Percentiles rank a stretch among this genome's conserved stretches.
phyloP scores from a whole-genome alignment of 2,329 filamentous ascomycete species.

The Aspergillus awamori region DNA sequence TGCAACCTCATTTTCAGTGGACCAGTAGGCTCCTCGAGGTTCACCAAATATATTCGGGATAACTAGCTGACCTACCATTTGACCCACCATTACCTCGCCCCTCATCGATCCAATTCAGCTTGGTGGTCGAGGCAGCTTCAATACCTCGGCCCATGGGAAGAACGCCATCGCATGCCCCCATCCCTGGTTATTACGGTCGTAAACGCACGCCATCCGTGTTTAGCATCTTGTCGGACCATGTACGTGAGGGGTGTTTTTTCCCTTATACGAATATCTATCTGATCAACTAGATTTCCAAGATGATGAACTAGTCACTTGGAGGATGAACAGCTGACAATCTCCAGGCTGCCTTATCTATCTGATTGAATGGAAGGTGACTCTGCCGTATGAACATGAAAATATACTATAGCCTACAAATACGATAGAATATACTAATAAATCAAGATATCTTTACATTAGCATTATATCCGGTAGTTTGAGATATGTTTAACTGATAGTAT shows the following conservation, averaged over 20 bases:
- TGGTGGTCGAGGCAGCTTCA: not conserved
- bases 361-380: not conserved
- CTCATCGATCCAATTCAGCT: too few relatives aligned
- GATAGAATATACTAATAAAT: too few relatives aligned
- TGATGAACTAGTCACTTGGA: not conserved
- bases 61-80: too few relatives aligned
- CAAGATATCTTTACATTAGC: too few relatives aligned
- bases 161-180: slow-evolving; percentile 24
- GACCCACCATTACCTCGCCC: too few relatives aligned
- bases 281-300: not conserved
- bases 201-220: slow-evolving; percentile 22
- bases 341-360: not conserved
- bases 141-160: slow-evolving; percentile 17
- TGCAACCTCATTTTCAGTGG: too few relatives aligned
- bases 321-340: not conserved
- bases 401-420: too few relatives aligned
- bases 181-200: slow-evolving; percentile 18
- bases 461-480: too few relatives aligned
- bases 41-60: too few relatives aligned
- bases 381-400: not conserved
- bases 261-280: not conserved
- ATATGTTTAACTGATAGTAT: too few relatives aligned
- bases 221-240: slow-evolving; percentile 4
- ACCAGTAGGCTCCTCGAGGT: too few relatives aligned
- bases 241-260: not conserved